These are phyloP conservation scores for Pyrus hybrid DNA, from an alignment of 331 rosid genomes.

Conservation along the genomic window DNA sequence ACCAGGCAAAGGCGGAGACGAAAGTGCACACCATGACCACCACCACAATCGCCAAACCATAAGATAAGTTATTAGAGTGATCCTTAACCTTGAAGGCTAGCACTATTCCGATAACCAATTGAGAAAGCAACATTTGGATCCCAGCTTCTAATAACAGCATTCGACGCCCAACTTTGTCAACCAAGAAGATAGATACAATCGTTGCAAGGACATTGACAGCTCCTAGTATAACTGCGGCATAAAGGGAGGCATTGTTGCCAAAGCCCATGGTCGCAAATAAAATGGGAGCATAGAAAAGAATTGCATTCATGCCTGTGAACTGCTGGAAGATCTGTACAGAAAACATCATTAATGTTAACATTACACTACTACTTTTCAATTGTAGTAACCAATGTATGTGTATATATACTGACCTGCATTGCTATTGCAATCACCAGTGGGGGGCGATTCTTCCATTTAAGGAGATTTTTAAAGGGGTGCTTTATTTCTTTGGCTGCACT, in stretches of 20 bases:
- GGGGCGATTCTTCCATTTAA: conserved; percentile 46
- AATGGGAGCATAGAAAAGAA: conserved; percentile 71
- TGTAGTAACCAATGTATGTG: neutral
- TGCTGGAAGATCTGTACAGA: conserved; percentile 62
- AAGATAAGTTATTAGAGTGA: neutral
- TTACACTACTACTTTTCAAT: neutral
- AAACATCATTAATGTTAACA: neutral
- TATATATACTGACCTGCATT: conserved; percentile 25
- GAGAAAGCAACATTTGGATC: conserved; percentile 51
- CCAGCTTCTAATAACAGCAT: conserved; percentile 49
- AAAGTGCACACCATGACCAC: conserved; percentile 54
- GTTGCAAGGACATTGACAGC: conserved; percentile 51
- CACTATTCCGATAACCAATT: conserved; percentile 32
- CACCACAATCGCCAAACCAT: conserved; percentile 25
- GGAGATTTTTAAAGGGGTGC: conserved; percentile 48
- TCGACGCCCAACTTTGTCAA: conserved; percentile 49
- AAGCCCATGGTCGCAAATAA: conserved; percentile 52
- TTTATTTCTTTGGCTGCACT: conserved; percentile 36
- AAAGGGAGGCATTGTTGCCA: conserved; percentile 39
- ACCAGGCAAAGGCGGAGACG: conserved; percentile 59
- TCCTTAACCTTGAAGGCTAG: conserved; percentile 38
- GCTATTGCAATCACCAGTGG: conserved; percentile 49
- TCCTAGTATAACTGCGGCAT: conserved; percentile 58
- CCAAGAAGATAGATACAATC: conserved; percentile 39
- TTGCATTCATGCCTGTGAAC: conserved; percentile 67